These are phyloP conservation scores for Prototheca cutis DNA, from an alignment of 163 green algal species.

Conservation along the genomic window DNA sequence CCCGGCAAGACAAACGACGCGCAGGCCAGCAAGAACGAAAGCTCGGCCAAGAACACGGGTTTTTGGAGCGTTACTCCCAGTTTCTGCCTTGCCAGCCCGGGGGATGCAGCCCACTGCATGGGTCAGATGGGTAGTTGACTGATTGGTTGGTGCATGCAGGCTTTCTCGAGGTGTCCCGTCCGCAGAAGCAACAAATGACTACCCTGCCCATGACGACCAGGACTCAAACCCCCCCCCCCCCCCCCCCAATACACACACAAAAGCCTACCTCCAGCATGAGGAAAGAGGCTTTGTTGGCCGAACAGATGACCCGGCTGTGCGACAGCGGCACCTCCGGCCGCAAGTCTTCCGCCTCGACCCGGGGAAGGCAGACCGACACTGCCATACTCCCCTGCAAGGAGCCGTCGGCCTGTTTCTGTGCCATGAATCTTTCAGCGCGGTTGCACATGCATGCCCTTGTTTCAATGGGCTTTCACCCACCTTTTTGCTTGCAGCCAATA, in stretches of 20 bases:
- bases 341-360: constrained; percentile 57
- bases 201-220: no score
- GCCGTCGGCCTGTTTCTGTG: no score
- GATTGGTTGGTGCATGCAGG: no score
- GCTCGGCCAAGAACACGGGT: constrained; percentile 64
- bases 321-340: constrained; percentile 48
- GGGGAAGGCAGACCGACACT: constrained; percentile 56
- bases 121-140: no score
- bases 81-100: constrained; percentile 14
- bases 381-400: constrained; percentile 37
- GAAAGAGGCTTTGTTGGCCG: constrained; percentile 32
- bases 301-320: constrained; percentile 58
- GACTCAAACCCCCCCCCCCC: background rate
- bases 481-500: no score
- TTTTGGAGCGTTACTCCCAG: constrained; percentile 60
- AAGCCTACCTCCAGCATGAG: constrained; percentile 11
- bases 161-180: no score
- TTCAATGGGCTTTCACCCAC: no score
- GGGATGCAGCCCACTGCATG: constrained; percentile 16
- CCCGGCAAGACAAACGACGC: constrained; percentile 61
- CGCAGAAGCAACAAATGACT: no score
- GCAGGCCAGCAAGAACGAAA: constrained; percentile 62
- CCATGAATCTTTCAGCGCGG: no score
- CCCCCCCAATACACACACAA: background rate
- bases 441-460: no score